Base-by-base conservation (phyloP, 2,329 filamentous ascomycete species). In the Triangularia verruculosa region DNA sequence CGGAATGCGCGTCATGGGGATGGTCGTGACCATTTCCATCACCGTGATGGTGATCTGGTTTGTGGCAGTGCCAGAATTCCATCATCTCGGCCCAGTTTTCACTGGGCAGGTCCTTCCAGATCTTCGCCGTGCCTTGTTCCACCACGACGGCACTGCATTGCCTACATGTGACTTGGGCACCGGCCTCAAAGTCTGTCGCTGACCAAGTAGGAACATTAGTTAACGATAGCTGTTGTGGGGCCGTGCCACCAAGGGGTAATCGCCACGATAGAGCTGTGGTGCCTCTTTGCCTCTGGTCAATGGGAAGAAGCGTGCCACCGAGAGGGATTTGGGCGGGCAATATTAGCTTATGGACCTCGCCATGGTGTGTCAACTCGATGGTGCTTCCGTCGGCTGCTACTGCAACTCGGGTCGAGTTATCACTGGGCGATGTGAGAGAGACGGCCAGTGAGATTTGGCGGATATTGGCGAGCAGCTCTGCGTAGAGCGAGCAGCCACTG, bases 81-180 rank as follows among this genome's bases (percentile, higher is more conserved):
- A 99, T 99, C 93, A 99, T 96, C 78, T 99, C 95, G 0, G 95
- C 96, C 95, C 95, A 99, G 72, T 97, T 94, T 71, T 96, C 93
- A 72, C 93, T 97, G 0, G 95, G 95, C 17, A 99, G 79, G 72
- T 99, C 93, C 77, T 94, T 97, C 94, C 95, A 99, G 39, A 78
- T 75, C 43, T 75, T 78, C 7, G 86, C 78, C 3, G 59, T 69
- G 7, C 74, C 77, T 2, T 70, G 61, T 0, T 70, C 47, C 12
- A 86, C 76, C 17, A 86, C 64, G 1, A 60, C 64, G 15, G 72
- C 64, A 53, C 67, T 58, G 74, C 80, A 82, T 67, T 68, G 60
- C 63, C 80, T 75, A 70, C 82, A 82, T 27, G 68, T 61, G 70
- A 89, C 72, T 15, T 72, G 62, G 34, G 79, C 78, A 1, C 71